Evolutionary conservation across 345 rosid species (phyloP), one percentile per base, ranked within the genome.

Genomic region (Sisymbrium altissimum): DNA sequence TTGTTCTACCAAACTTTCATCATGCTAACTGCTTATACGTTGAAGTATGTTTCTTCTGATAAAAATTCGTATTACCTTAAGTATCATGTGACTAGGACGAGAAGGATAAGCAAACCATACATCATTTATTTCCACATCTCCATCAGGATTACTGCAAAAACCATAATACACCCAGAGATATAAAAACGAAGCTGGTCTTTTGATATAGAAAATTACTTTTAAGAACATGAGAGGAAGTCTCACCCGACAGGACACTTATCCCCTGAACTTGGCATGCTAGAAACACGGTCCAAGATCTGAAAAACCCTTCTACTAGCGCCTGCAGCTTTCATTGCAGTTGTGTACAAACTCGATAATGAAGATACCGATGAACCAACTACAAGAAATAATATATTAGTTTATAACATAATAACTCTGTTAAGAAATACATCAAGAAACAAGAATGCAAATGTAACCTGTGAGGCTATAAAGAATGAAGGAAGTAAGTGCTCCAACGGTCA

Each of bases 41-140:
- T 63, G 38, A 58, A 23, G n/a, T 12, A 54, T 10, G 58, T 58
- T 35, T 70, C 27, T 1, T 71, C 0, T 17, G 18, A 61, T 17
- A 25, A 11, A 2, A 29, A 49, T 32, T 3, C 0, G 18, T 43
- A 58, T 80, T 79, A 94, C 98, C 96, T 91, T 88, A 49, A 94
- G 93, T 55, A 91, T 86, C 95, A 86, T 84, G 79, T 89, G 89
- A 83, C 86, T 87, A 9, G 96, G 97, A 33, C 96, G 98, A 64
- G 98, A 94, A 60, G 97, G 98, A 85, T 94, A 94, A 10, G 98
- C 90, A 77, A 94, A 94, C 97, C 97, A 91, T 14, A 91, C 95
- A 52, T 94, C 97, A 71, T 89, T 81, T 63, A 94, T 57, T 74
- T 88, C 97, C 64, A 94, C 90, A 71, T 86, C 97, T 36, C 98